Conservation (phyloP, 164 flowering plant species). For the Nymphaea thermarum region DNA sequence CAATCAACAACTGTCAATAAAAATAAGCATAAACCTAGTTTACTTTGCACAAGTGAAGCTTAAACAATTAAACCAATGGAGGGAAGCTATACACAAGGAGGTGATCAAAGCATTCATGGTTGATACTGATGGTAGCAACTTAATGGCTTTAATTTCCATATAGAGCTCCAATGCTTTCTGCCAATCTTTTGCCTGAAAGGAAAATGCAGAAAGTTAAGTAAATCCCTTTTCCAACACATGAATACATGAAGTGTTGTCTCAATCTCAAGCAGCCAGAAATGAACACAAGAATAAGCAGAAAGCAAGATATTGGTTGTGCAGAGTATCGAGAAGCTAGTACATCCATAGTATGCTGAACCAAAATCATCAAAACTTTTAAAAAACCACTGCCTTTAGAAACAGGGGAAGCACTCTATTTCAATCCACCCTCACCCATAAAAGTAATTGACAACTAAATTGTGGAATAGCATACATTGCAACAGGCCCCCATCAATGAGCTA, state of each 20-base stretch:
- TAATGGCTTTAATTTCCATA: constrained; percentile 53
- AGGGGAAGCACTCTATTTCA: neutral
- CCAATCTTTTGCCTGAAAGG: constrained; percentile 74
- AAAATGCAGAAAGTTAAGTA: neutral
- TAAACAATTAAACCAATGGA: neutral
- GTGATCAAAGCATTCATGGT: constrained; percentile 87
- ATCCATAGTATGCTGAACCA: neutral
- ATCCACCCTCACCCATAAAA: neutral
- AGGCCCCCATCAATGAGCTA: constrained; percentile 97
- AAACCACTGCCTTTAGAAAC: neutral
- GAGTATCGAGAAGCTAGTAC: too few relatives aligned
- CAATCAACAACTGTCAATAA: too few relatives aligned
- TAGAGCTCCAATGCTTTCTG: constrained; percentile 73
- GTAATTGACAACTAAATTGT: neutral
- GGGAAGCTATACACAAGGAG: constrained; percentile 59
- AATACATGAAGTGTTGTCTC: neutral
- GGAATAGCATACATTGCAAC: constrained; percentile 65
- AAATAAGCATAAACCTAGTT: too few relatives aligned
- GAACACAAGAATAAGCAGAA: neutral
- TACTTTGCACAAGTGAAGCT: neutral
- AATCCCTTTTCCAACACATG: too few relatives aligned
- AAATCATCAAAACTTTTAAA: neutral
- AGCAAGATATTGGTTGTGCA: neutral
- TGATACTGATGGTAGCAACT: constrained; percentile 56
- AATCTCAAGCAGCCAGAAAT: neutral